Conservation (phyloP, 1,284 basidiomycete species). For the Boletus sp. region DNA sequence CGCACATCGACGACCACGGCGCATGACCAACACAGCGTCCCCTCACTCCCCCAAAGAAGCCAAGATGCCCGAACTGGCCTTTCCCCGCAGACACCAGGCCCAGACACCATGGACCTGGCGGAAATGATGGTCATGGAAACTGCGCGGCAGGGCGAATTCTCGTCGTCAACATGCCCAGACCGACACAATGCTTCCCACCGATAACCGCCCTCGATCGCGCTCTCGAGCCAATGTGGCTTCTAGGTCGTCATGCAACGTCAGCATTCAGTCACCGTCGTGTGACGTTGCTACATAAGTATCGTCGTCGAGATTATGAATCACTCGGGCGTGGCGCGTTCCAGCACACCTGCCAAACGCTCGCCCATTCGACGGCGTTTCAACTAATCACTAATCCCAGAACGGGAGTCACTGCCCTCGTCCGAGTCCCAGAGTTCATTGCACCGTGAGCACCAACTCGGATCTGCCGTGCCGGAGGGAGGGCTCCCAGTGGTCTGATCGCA, state of each 20-base stretch:
- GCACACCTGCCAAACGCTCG: constrained; percentile 4
- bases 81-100: constrained; percentile 2
- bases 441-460: neutral
- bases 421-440: neutral
- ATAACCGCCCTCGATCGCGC: constrained; percentile 24
- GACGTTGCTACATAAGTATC: constrained; percentile 8
- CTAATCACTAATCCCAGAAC: constrained; percentile 8
- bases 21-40: constrained; percentile 6
- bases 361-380: constrained; percentile 18
- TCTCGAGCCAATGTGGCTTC: constrained; percentile 5
- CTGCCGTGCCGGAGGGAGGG: neutral
- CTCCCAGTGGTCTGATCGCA: neutral
- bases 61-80: neutral
- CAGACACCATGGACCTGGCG: constrained; percentile 4
- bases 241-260: constrained; percentile 24
- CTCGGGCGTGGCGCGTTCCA: constrained; percentile 1
- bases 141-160: neutral
- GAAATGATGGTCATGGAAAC: constrained; percentile 20
- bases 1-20: constrained; percentile 16
- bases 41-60: constrained; percentile 1
- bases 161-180: neutral
- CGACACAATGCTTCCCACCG: constrained; percentile 5
- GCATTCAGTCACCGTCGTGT: neutral
- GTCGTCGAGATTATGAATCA: neutral
- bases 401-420: neutral